These are phyloP conservation scores for Phytopythium delawarense DNA, from an alignment of 352 stramenopile species.

Conservation along the genomic window DNA sequence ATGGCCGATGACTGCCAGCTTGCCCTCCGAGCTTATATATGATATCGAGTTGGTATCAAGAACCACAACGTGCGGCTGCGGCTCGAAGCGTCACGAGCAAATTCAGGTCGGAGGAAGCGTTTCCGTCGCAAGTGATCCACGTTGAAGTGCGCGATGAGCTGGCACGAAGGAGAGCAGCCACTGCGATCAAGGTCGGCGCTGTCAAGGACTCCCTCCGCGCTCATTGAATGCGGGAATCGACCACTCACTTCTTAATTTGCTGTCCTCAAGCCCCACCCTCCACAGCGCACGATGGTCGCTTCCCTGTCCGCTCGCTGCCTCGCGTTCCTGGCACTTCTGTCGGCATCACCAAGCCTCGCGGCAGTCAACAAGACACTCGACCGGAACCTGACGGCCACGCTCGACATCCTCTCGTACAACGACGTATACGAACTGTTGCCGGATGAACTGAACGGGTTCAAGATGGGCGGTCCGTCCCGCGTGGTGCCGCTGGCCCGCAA, in stretches of 20 bases:
- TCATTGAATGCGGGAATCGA: neutral
- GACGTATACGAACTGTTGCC: slow-evolving; percentile 79
- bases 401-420: slow-evolving; percentile 76
- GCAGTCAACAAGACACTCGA: neutral
- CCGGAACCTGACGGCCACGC: slow-evolving; percentile 36
- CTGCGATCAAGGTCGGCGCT: neutral
- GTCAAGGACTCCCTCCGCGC: neutral
- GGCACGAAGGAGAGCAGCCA: neutral
- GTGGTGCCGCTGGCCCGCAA: slow-evolving; percentile 59
- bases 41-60: no score
- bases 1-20: no score
- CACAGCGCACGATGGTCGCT: neutral
- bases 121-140: neutral
- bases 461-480: slow-evolving; percentile 65
- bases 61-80: neutral
- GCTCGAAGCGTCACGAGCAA: neutral
- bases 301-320: slow-evolving; percentile 8
- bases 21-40: no score
- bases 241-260: neutral
- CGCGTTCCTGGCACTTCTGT: slow-evolving; percentile 8
- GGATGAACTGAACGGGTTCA: slow-evolving; percentile 54
- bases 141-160: neutral
- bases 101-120: neutral
- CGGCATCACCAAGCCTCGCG: neutral
- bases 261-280: neutral